These are phyloP conservation scores for Penicillium salamii DNA, from an alignment of 495 filamentous ascomycete genomes.

Conservation along the genomic window DNA sequence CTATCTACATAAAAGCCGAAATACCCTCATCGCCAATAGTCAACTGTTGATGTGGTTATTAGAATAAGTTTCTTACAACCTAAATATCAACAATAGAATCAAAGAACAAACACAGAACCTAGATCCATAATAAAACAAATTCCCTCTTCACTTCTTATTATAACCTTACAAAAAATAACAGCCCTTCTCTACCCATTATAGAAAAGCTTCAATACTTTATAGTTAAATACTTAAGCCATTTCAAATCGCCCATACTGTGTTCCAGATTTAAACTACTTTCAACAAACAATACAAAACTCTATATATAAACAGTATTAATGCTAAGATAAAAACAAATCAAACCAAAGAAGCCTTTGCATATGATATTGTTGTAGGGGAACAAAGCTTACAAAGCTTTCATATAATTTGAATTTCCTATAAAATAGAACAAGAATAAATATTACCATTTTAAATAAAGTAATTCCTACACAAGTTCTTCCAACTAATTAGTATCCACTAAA, in stretches of 20 bases:
- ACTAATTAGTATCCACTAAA: not conserved
- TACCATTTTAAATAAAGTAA: not conserved
- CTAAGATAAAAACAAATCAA: slow-evolving; percentile 9
- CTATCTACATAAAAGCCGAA: not conserved
- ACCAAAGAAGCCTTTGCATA: not conserved
- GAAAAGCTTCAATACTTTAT: slow-evolving; percentile 2
- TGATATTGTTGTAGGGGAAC: not conserved
- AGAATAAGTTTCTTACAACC: not conserved
- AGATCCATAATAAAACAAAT: slow-evolving; percentile 11
- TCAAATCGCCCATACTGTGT: not conserved
- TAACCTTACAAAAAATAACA: not conserved
- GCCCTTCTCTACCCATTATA: not conserved
- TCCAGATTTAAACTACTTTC: slow-evolving; percentile 1
- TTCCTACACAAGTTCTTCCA: slow-evolving; percentile 1
- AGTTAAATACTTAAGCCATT: not conserved
- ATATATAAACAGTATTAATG: not conserved
- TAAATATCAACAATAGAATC: slow-evolving; percentile 3
- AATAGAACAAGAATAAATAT: not conserved
- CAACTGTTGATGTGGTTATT: slow-evolving; percentile 1
- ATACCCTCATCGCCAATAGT: not conserved
- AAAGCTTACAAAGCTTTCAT: not conserved
- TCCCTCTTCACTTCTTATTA: not conserved
- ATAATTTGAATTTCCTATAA: slow-evolving; percentile 1
- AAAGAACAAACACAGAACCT: slow-evolving; percentile 15
- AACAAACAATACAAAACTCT: slow-evolving; percentile 12